Evolutionary conservation across 2,329 filamentous ascomycete genomes (phyloP).

Genomic region (Talaromyces amestolkiae): DNA sequence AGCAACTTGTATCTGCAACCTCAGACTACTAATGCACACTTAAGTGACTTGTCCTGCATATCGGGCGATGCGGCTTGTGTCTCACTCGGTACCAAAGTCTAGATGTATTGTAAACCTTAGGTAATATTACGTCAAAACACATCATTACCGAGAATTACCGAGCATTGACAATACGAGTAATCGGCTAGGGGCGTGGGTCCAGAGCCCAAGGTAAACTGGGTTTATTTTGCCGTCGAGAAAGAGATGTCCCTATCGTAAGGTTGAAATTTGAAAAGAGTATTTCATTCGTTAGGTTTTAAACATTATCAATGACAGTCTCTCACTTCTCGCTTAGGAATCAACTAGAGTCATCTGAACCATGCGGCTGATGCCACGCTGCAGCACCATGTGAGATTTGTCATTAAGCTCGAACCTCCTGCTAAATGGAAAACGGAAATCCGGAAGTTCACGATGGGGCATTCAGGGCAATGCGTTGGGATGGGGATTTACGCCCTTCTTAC

Average conservation of each 20-base stretch:
- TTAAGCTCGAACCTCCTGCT: not conserved
- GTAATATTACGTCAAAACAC: not conserved
- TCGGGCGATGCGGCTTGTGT: not conserved
- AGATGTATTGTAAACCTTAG: not conserved
- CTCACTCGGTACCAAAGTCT: not conserved
- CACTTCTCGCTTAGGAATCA: not conserved
- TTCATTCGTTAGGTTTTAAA: conserved; percentile 15
- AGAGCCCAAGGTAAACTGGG: not conserved
- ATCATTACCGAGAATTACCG: not conserved
- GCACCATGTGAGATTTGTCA: not conserved
- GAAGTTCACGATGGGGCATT: not conserved
- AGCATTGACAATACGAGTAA: not conserved
- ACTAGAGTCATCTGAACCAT: not conserved
- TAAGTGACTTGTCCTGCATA: not conserved
- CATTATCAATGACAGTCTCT: not conserved
- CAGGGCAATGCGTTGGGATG: not conserved
- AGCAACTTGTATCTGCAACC: not conserved
- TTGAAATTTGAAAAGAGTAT: not conserved
- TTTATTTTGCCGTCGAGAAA: not conserved
- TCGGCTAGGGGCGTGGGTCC: not conserved
- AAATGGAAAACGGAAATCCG: not conserved
- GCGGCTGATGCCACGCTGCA: conserved; percentile 3
- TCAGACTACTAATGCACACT: not conserved
- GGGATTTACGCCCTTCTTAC: not conserved
- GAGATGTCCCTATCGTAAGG: not conserved